Base-by-base conservation (phyloP, 2,329 filamentous ascomycete genomes). In the Ceratocystis colombiana region DNA sequence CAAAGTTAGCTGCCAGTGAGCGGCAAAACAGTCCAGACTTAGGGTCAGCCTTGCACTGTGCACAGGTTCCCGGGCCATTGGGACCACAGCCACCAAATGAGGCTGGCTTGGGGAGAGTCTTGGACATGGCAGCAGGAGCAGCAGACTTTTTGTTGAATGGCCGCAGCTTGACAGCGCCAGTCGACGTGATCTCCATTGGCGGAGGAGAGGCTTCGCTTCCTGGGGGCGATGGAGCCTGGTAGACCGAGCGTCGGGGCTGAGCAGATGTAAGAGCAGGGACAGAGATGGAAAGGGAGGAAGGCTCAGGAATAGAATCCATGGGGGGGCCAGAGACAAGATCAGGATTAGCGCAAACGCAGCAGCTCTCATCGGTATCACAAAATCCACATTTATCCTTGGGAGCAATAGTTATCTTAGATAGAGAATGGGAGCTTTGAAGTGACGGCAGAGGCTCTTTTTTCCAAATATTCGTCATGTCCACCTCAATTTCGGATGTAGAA, bases 21-120 rank as follows among this genome's bases (percentile, higher is more conserved):
- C 89, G 88, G 75, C 89, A 94, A 78, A 94, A 94, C 46, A 92
- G 82, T 1, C 88, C 89, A 2, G 89, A 90, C 72, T 88, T 87
- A 20, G 89, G 88, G 72, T 93, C 89, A 1, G 84, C 79, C 68
- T 87, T 81, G 73, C 89, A 94, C 76, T 93, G 88, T 3, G 87
- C 83, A 72, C 89, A 94, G 17, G 87, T 88, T 8, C 89, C 89
- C 0, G 89, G 89, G 0, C 88, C 88, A 64, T 87, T 87, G 46
- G 83, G 79, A 30, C 88, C 82, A 67, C 83, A 86, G 44, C 79
- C 77, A 33, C 75, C 72, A 28, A 33, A 59, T 1, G 73, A 67
- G 37, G 72, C 68, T 30, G 72, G 68, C 55, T 73, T 68, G 2
- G 71, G 67, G 69, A 72, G 62, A 71, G 72, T 66, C 68, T 71